Evolutionary conservation across 306 rosid genomes (phyloP), one percentile per base, ranked within the genome.

Genomic region (Herpetospermum pedunculosum): DNA sequence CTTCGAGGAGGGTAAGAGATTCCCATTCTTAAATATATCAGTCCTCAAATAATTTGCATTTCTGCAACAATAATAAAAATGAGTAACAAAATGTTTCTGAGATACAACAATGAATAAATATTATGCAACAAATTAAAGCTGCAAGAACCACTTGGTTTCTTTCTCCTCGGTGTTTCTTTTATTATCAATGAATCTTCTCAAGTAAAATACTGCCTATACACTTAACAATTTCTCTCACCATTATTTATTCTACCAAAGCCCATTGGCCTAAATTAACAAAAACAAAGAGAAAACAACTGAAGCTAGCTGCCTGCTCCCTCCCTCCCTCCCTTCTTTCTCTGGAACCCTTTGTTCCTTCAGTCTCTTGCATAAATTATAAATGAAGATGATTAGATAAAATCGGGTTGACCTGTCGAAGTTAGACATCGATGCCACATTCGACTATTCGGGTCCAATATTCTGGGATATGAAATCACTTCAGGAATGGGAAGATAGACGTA

Each of bases 371-470:
- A 74, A 69, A 80, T 75, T 44, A n/a, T n/a, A 55, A 41, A 35
- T 10, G 59, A 4, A 2, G 35, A 47, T 46, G 7, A 25, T 79
- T 77, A 94, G 67, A 86, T 18, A 78, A 94, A 95, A 78, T 95
- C 99, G 4, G 99, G 99, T 81, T 95, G 99, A 77, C 99, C 97
- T 0, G 97, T 95, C 13, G 99, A 95, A 60, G 99, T 95, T 82
- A 95, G 80, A 89, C 97, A 91, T 78, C 96, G 97, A 81, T 91
- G 99, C 99, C 99, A 95, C 99, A 91, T 95, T 82, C 97, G 81
- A 72, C 99, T 91, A 83, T 95, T 95, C 8, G 86, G 96, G 72
- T 95, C 97, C 73, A 95, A 88, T 80, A 83, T 63, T 71, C 97
- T 86, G 26, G 96, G 89, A 76, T 89, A 84, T 21, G 92, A 88